Evolutionary conservation across 2,329 filamentous ascomycete species (phyloP).

Genomic region (Cercospora sp.): DNA sequence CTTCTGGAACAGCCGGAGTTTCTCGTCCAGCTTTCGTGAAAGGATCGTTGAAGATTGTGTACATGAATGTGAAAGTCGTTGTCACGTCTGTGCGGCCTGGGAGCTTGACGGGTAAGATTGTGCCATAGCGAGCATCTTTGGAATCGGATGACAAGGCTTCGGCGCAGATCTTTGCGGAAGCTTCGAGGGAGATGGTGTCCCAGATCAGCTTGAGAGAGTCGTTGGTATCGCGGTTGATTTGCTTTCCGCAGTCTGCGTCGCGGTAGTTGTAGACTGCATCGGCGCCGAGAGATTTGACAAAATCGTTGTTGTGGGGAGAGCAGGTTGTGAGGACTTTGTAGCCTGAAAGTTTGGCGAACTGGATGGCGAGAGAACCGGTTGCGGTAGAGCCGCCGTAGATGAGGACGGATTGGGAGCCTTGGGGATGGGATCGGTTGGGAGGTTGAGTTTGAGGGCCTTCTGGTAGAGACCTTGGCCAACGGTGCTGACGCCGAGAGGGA

Average conservation of each 20-base stretch:
- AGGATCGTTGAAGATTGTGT: constrained; percentile 33
- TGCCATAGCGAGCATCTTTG: constrained; percentile 28
- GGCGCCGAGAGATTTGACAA: constrained; percentile 49
- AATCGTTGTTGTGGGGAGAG: constrained; percentile 52
- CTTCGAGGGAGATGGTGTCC: constrained; percentile 31
- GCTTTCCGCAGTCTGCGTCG: constrained; percentile 43
- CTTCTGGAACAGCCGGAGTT: constrained; percentile 34
- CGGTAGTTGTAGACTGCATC: constrained; percentile 54
- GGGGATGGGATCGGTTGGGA: constrained; percentile 46
- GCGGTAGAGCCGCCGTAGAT: constrained; percentile 55
- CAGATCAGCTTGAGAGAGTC: constrained; percentile 30
- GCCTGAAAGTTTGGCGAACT: constrained; percentile 49
- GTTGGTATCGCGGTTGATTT: constrained; percentile 44
- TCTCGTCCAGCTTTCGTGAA: constrained; percentile 28
- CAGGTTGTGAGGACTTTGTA: constrained; percentile 48
- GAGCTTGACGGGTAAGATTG: constrained; percentile 30
- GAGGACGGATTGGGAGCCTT: constrained; percentile 42
- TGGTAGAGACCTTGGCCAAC: constrained; percentile 54
- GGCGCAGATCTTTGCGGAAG: constrained; percentile 30
- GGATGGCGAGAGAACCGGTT: constrained; percentile 53
- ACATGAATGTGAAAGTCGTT: constrained; percentile 31
- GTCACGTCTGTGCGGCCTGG: constrained; percentile 26
- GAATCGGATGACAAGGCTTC: constrained; percentile 30
- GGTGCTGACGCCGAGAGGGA: constrained; percentile 55
- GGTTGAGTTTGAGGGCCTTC: constrained; percentile 44